These are phyloP conservation scores for Mycosphaerelloides madeirae DNA, from an alignment of 2,329 filamentous ascomycete genomes.

Conservation along the genomic window DNA sequence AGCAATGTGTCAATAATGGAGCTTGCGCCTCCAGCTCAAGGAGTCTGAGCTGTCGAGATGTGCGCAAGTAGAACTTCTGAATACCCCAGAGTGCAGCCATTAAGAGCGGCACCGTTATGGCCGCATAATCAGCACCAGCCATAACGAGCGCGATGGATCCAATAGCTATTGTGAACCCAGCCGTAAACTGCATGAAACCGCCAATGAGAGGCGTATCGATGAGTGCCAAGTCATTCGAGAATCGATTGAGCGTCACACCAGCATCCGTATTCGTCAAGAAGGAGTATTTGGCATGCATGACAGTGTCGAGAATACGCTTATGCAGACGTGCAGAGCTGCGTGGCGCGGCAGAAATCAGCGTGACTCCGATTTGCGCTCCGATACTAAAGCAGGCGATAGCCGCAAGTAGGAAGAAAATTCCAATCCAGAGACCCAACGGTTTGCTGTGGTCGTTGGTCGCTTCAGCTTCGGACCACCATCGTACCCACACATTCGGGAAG, in stretches of 20 bases:
- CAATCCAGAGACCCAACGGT: conserved; percentile 15
- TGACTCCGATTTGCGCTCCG: conserved; percentile 15
- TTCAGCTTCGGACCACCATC: conserved; percentile 44
- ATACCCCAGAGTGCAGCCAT: conserved; percentile 37
- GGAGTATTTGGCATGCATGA: conserved; percentile 31
- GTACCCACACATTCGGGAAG: conserved; percentile 44
- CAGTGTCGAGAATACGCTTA: conserved; percentile 15
- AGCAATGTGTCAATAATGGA: conserved; percentile 48
- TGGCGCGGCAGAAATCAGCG: conserved; percentile 16
- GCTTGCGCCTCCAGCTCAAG: conserved; percentile 51
- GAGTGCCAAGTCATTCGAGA: conserved; percentile 47
- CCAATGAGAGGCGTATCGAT: conserved; percentile 40
- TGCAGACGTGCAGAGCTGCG: conserved; percentile 18
- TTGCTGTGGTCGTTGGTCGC: neutral
- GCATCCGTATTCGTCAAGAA: conserved; percentile 44
- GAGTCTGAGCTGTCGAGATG: conserved; percentile 47
- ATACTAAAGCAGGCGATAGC: conserved; percentile 10
- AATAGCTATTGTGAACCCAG: conserved; percentile 22
- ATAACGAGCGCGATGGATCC: conserved; percentile 37
- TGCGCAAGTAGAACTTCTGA: conserved; percentile 45
- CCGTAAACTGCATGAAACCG: conserved; percentile 27
- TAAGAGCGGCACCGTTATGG: conserved; percentile 38
- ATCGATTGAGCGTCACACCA: conserved; percentile 45
- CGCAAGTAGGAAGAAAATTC: conserved; percentile 12
- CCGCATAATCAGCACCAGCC: conserved; percentile 37